Percentiles rank a stretch among this genome's conserved stretches.
Evolutionary conservation across 768 basidiomycete genomes (phyloP).

Genomic region (Daedalea quercina): DNA sequence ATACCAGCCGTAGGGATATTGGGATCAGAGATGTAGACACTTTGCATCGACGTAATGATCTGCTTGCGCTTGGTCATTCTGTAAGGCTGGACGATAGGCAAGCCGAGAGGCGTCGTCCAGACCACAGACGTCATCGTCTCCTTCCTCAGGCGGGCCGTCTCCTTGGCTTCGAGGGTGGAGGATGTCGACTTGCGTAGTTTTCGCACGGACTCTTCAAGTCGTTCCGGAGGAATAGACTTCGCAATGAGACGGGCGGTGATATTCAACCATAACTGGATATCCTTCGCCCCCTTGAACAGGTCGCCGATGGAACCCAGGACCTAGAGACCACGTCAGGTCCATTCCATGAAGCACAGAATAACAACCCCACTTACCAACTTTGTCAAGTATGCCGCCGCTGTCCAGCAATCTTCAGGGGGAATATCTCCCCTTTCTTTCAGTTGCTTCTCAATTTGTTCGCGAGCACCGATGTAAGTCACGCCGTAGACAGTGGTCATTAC

Average conservation of each 20-base stretch:
- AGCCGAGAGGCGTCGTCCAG: conserved; percentile 93
- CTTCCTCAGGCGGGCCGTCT: conserved; percentile 44
- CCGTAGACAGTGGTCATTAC: conserved; percentile 99
- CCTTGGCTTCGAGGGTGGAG: conserved; percentile 16
- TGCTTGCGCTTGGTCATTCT: conserved; percentile 78
- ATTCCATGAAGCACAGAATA: neutral
- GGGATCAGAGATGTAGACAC: conserved; percentile 87
- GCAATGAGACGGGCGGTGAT: conserved; percentile 77
- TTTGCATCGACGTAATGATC: conserved; percentile 77
- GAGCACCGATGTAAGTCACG: conserved; percentile 91
- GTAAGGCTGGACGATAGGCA: conserved; percentile 96
- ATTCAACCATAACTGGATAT: conserved; percentile 89
- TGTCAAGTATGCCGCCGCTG: conserved; percentile 72
- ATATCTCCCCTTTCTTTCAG: conserved; percentile 71
- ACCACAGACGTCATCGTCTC: conserved; percentile 95
- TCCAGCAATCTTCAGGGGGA: conserved; percentile 66
- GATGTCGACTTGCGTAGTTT: conserved; percentile 3
- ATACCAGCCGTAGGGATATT: conserved; percentile 42
- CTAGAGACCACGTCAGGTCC: conserved; percentile 22
- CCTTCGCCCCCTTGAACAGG: conserved; percentile 86
- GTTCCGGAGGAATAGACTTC: conserved; percentile 74
- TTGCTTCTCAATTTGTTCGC: conserved; percentile 91
- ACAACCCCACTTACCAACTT: conserved; percentile 40
- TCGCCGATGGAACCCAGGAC: conserved; percentile 82
- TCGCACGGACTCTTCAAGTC: conserved; percentile 37